Base-by-base conservation (phyloP, 495 filamentous ascomycete species). In the Penicillium atrosanguineum region DNA sequence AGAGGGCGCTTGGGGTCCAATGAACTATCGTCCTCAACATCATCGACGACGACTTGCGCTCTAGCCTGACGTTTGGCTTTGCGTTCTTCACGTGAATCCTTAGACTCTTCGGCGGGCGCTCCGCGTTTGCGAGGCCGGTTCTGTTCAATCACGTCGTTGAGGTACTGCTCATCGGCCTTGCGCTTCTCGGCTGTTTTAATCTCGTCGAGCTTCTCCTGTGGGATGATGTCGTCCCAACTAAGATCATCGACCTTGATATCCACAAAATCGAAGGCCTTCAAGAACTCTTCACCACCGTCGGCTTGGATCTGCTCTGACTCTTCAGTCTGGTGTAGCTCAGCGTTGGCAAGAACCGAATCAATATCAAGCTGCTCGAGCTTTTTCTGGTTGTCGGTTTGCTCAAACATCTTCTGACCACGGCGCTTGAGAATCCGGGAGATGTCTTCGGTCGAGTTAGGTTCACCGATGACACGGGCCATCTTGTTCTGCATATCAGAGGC, bases 361-460 rank as follows among this genome's bases (percentile, higher is more conserved):
- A 99, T 97, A 63, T 99, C 94, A n/a, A 99, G 84, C 67, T 96
- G 91, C 66, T 99, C 94, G 23, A 99, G 80, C 65, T 94, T 92
- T 73, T 90, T 84, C 68, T 99, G 94, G 69, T 97, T 97, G 49
- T 90, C 88, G 1, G 87, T 90, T 63, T 97, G 91, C 65, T 96
- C 90, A 57, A 99, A 99, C 88, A 99, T 94, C 67, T 89, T 95
- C 63, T 96, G 90, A 21, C 91, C 91, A 62, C 92, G 86, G 56
- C 87, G 87, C 76, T 96, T 96, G 60, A 97, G 83, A 53, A 97
- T 94, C 58, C 89, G 87, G 28, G 90, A 91, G 46, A 97, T 95
- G 56, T 95, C 92, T 49, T 95, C 90, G 1, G 89, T 85, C 0
- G 88, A 90, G 58, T 83, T 91, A 9, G 91, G 90, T 67, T 95